A percentile compares a stretch with the other conserved stretches of the same genome.
phyloP scores from a whole-genome alignment of 176 grass and related monocot genomes.

The Hordeum marinum region DNA sequence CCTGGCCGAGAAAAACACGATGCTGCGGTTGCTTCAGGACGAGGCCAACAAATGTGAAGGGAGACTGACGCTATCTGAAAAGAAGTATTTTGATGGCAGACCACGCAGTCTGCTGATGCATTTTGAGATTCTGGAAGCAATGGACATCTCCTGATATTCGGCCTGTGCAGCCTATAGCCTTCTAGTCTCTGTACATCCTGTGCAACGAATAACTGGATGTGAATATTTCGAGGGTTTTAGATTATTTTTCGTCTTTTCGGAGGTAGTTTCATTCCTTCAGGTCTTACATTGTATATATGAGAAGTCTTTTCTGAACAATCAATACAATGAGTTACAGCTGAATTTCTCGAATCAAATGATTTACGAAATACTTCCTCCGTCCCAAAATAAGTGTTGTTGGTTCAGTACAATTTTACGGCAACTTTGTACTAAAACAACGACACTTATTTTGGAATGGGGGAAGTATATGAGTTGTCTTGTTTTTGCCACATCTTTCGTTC shows the following conservation, averaged over 20 bases:
- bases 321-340: background rate
- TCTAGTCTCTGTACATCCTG: background rate
- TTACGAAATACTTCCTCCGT: background rate
- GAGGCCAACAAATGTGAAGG: conserved; percentile 29
- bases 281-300: background rate
- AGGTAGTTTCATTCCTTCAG: background rate
- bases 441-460: too few relatives aligned
- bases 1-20: conserved; percentile 34
- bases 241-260: background rate
- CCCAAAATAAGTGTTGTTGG: too few relatives aligned
- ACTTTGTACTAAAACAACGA: too few relatives aligned
- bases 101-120: conserved; percentile 50
- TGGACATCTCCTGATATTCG: conserved; percentile 38
- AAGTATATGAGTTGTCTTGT: too few relatives aligned
- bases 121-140: conserved; percentile 64
- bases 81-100: conserved; percentile 40
- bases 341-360: background rate
- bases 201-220: background rate
- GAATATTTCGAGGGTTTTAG: background rate
- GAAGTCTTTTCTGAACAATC: background rate
- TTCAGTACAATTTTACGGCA: too few relatives aligned
- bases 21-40: conserved; percentile 43
- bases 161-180: background rate
- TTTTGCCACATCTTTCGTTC: too few relatives aligned
- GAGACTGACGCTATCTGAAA: conserved; percentile 38